Conservation (phyloP, 2,329 filamentous ascomycete genomes). For the Clonostachys sp. region DNA sequence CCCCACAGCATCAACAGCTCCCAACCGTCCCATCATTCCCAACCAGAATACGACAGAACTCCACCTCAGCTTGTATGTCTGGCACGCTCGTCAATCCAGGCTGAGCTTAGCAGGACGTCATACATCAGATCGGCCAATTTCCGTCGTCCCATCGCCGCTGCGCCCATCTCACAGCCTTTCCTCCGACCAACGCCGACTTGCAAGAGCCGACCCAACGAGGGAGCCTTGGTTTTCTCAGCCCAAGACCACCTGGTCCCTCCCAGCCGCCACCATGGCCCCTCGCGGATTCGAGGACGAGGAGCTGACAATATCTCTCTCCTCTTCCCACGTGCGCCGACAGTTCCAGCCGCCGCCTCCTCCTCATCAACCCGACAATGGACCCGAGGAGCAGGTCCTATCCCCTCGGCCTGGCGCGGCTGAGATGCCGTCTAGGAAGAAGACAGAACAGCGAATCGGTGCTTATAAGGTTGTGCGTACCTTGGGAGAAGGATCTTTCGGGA, state of each 20-base stretch:
- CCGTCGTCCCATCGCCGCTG: no score
- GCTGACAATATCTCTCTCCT: conserved; percentile 71
- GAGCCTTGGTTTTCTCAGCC: background rate
- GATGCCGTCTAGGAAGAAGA: conserved; percentile 44
- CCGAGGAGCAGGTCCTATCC: conserved; percentile 4
- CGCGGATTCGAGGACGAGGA: conserved; percentile 73
- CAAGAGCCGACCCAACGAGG: no score
- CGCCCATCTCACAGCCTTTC: no score
- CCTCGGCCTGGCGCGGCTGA: conserved; percentile 18
- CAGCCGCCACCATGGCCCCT: conserved; percentile 36
- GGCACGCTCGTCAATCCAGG: no score
- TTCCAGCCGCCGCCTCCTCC: conserved; percentile 17
- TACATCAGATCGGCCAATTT: no score
- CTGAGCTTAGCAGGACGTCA: no score
- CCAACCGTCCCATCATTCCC: no score
- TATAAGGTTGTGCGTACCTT: conserved; percentile 89
- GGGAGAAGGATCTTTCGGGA: conserved; percentile 95
- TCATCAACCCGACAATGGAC: conserved; percentile 7
- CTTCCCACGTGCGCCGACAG: conserved; percentile 55
- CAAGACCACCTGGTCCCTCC: background rate
- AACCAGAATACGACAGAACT: no score
- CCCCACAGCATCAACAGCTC: no score
- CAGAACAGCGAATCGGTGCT: conserved; percentile 82
- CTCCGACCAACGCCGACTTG: no score
- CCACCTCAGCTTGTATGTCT: no score